A percentile compares a stretch with the other conserved stretches of the same genome.
Conservation (phyloP, 2,329 filamentous ascomycete genomes). For the Aspergillus hiratsukae region DNA sequence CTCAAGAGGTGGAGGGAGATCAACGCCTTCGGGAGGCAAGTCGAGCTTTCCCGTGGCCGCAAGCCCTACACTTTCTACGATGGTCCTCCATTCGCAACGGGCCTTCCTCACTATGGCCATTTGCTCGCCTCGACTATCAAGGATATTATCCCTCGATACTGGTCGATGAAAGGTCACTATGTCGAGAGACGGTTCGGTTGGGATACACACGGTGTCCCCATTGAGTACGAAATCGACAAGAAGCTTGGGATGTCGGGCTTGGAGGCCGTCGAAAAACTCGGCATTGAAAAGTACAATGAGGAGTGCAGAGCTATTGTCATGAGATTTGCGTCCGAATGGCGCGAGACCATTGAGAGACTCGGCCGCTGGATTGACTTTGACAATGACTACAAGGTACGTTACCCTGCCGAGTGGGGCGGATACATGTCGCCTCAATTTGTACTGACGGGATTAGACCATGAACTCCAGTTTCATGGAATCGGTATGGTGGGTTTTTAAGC, state of each 20-base stretch:
- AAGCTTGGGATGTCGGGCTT: constrained; percentile 84
- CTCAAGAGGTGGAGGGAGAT: constrained; percentile 87
- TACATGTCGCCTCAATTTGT: background rate
- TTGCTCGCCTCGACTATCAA: constrained; percentile 91
- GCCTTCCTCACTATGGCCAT: constrained; percentile 67
- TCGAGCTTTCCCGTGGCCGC: constrained; percentile 77
- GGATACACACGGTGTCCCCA: constrained; percentile 92
- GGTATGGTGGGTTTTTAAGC: constrained; percentile 95
- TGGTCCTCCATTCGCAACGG: constrained; percentile 74
- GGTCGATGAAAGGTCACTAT: constrained; percentile 94
- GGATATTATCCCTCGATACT: constrained; percentile 93
- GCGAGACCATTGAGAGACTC: constrained; percentile 77
- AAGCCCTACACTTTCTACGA: constrained; percentile 94
- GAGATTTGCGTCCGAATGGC: constrained; percentile 83
- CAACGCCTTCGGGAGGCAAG: constrained; percentile 81
- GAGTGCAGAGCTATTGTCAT: constrained; percentile 92
- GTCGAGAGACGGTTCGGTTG: constrained; percentile 91
- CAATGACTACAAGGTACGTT: constrained; percentile 80
- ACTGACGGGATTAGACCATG: constrained; percentile 62
- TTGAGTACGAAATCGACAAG: constrained; percentile 98
- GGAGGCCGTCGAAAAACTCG: constrained; percentile 80
- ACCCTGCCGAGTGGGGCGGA: background rate
- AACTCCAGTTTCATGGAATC: constrained; percentile 94
- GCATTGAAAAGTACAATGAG: constrained; percentile 83
- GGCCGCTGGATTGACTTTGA: constrained; percentile 98